Conservation (phyloP, 2,329 filamentous ascomycete genomes). For the Ascochyta clinopodiicola region DNA sequence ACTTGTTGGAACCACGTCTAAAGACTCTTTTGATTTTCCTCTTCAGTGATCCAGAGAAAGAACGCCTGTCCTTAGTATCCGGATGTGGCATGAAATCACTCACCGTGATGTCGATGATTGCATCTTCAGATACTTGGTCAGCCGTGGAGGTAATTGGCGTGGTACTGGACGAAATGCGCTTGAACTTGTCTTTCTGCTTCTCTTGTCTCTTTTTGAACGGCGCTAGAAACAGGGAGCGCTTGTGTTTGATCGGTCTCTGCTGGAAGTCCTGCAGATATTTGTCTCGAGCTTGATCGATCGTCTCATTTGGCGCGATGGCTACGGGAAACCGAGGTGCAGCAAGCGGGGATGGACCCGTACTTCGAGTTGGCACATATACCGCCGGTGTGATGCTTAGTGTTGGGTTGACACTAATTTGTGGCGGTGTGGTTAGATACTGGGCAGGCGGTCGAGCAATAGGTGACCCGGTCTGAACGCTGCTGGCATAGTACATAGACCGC, state of each 20-base stretch:
- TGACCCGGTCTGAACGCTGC: slow-evolving; percentile 47
- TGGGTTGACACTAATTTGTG: slow-evolving; percentile 15
- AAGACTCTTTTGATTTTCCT: slow-evolving; percentile 68
- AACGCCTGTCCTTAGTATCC: slow-evolving; percentile 64
- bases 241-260: slow-evolving; percentile 49
- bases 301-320: slow-evolving; percentile 31
- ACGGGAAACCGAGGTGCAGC: slow-evolving; percentile 34
- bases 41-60: slow-evolving; percentile 68
- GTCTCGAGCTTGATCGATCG: slow-evolving; percentile 47
- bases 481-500: slow-evolving; percentile 49
- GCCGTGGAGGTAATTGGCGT: slow-evolving; percentile 14
- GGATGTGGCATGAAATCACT: slow-evolving; percentile 34
- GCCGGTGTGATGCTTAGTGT: neutral
- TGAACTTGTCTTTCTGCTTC: slow-evolving; percentile 31
- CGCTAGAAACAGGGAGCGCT: slow-evolving; percentile 53
- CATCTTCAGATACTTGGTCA: slow-evolving; percentile 23
- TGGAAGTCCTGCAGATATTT: slow-evolving; percentile 51
- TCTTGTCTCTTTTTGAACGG: slow-evolving; percentile 54
- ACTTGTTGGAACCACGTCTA: slow-evolving; percentile 46
- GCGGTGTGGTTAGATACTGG: slow-evolving; percentile 41
- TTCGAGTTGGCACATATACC: slow-evolving; percentile 11
- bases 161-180: slow-evolving; percentile 3
- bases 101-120: slow-evolving; percentile 18
- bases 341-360: slow-evolving; percentile 27
- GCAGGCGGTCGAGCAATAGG: slow-evolving; percentile 43